Evolutionary conservation across 2,329 filamentous ascomycete species (phyloP), one percentile per base, ranked within the genome.

Genomic region (Fusarium transvaalense): DNA sequence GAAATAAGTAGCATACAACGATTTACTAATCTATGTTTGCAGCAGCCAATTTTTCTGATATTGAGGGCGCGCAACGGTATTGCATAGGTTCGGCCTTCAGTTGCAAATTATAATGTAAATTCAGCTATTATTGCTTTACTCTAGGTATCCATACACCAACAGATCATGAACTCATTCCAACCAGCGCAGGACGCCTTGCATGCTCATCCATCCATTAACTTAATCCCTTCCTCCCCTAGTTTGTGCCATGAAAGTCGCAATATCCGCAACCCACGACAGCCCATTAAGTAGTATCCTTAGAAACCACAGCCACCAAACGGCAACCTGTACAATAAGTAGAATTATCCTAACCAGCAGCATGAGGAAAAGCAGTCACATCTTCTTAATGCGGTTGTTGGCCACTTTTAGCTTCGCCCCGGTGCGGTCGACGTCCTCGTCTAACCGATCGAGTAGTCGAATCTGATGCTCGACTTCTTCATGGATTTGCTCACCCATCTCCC

Each of bases 401-500:
- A 94, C 87, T 64, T 85, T 84, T 58, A 94, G 79, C 84, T 95
- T 95, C 64, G 85, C 85, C 42, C 85, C 83, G 17, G 93, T 82
- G 8, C 90, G 82, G 64, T 90, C 88, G 4, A 86, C 85, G 78
- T 94, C 91, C 56, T 88, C 82, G 66, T 91, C 89, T 64, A 94
- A 76, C 69, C 88, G 78, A 14, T 88, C 85, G 31, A 96, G 82
- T 86, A 93, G 87, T 76, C 88, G 85, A 56, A 88, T 91, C 81
- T 95, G 92, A 69, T 87, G 79, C 54, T 89, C 86, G 57, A 94
- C 84, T 81, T 95, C 92, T 50, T 89, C 86, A 67, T 92, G 86
- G 74, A 96, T 94, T 58, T 89, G 85, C 46, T 92, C 82, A 1
- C 92, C 92, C 86, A 95, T 92, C 78, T 94, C 90, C 75, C 87